A percentile compares a stretch with the other conserved stretches of the same genome.
Evolutionary conservation across 768 basidiomycete species (phyloP).

Genomic region (Postia placenta): DNA sequence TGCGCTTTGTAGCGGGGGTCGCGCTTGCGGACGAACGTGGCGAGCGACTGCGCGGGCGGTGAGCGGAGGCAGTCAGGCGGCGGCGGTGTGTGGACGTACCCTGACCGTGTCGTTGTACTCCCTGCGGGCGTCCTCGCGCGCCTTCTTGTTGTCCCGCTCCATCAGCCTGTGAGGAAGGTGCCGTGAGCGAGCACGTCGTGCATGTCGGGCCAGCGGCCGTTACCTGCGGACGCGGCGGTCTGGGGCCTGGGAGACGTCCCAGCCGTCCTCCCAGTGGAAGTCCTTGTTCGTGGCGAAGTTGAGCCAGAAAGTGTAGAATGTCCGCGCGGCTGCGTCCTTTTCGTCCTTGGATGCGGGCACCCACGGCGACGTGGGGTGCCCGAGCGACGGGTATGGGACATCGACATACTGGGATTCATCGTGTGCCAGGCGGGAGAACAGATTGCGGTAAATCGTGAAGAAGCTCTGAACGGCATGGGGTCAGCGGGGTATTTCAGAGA

Average conservation of each 20-base stretch:
- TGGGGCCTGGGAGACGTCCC: conserved; percentile 79
- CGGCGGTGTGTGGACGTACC: conserved; percentile 45
- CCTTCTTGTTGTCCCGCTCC: conserved; percentile 95
- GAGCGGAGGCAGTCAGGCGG: background rate
- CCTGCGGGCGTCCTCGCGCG: conserved; percentile 75
- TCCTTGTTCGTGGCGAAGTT: conserved; percentile 86
- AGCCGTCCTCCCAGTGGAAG: conserved; percentile 83
- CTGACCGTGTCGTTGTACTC: conserved; percentile 92
- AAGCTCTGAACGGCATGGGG: conserved; percentile 55
- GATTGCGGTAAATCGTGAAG: conserved; percentile 80
- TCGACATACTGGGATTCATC: conserved; percentile 61
- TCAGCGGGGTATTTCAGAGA: background rate
- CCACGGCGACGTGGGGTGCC: conserved; percentile 74
- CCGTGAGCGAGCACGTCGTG: conserved; percentile 1
- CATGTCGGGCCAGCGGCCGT: conserved; percentile 7
- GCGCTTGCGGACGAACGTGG: conserved; percentile 74
- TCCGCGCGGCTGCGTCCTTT: conserved; percentile 45
- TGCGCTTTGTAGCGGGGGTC: conserved; percentile 83
- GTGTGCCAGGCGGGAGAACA: conserved; percentile 76
- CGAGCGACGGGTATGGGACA: conserved; percentile 76
- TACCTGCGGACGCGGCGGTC: conserved; percentile 81
- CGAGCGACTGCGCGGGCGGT: conserved; percentile 57
- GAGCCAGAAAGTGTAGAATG: conserved; percentile 83
- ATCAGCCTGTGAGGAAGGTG: conserved; percentile 49
- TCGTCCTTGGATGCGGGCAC: conserved; percentile 38